Evolutionary conservation across 176 grass and related monocot genomes (phyloP), one percentile per base, ranked within the genome.

Genomic region (Bromus sterilis): DNA sequence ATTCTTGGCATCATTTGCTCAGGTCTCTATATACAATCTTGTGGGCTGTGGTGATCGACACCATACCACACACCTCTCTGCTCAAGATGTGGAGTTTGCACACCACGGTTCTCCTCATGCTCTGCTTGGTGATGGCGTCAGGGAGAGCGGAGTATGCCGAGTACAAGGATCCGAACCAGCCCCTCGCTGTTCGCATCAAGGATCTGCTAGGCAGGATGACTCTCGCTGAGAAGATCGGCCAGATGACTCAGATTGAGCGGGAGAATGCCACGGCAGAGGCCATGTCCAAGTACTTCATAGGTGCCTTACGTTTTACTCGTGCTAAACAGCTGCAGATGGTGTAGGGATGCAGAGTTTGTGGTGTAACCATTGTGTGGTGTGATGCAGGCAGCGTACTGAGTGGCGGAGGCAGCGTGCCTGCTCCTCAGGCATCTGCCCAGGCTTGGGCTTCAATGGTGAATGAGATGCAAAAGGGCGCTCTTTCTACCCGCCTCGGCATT

Each of bases 191-290:
- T 76, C 89, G 93, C 4, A 21, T 95, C 71, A 78, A 83, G n/a
- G 89, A 95, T 77, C 81, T 92, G 18, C 73, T 95, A 37, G 73
- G 75, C 6, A 79, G 82, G 74, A 94, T 94, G 93, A 94, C 87
- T 67, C 93, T 94, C 1, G 93, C 89, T 0, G 93, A 94, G 56
- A 95, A 95, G 82, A 92, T 95, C 9, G 93, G 93, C 64, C 93
- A 92, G n/a, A n/a, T n/a, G 92, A 83, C 86, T 34, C 92, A 94
- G 29, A 89, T 94, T 39, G 92, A 89, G 82, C 81, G 80, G 66
- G 80, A 66, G 46, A 87, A 74, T 16, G 93, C 93, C 21, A 92
- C 93, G 21, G 32, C 87, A 0, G 84, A 95, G 30, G 89, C 12
- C 4, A 46, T 92, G 25, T 78, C 87, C 30, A 95, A 92, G 9